Conservation (phyloP, 768 basidiomycete genomes). For the Aureoboletus auriporus region DNA sequence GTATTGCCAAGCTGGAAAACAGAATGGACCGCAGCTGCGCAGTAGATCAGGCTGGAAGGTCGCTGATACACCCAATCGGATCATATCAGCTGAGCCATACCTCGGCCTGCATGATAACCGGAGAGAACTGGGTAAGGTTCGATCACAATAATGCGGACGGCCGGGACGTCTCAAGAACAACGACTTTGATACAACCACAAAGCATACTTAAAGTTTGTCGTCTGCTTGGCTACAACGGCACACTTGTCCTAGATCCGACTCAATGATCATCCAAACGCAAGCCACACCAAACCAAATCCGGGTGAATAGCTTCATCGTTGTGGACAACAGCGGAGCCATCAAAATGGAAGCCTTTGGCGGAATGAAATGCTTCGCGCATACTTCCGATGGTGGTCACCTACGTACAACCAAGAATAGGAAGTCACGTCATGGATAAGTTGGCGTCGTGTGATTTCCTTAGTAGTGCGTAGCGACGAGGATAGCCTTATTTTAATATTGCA, state of each 20-base stretch:
- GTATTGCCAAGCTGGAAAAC: not conserved
- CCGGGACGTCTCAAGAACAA: no score
- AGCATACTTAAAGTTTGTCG: no score
- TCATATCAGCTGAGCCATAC: not conserved
- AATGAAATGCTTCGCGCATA: not conserved
- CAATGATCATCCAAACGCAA: not conserved
- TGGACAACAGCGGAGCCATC: slow-evolving; percentile 4
- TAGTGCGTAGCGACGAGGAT: slow-evolving; percentile 9
- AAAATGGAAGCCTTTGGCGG: slow-evolving; percentile 15
- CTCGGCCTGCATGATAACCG: not conserved
- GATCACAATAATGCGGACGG: no score
- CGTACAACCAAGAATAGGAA: slow-evolving; percentile 1
- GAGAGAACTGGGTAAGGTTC: no score
- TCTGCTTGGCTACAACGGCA: not conserved
- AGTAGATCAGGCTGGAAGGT: not conserved
- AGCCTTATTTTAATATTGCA: slow-evolving; percentile 3
- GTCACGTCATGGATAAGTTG: slow-evolving; percentile 26
- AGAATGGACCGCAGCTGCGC: not conserved
- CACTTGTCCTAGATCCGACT: slow-evolving; percentile 3
- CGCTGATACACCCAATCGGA: not conserved
- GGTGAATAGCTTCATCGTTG: slow-evolving; percentile 2
- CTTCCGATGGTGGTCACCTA: slow-evolving; percentile 6
- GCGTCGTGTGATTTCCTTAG: slow-evolving; percentile 15
- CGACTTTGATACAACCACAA: no score
- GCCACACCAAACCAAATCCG: slow-evolving; percentile 3